Evolutionary conservation across 768 basidiomycete species (phyloP), one percentile per base, ranked within the genome.

Genomic region (Suillus lakei): DNA sequence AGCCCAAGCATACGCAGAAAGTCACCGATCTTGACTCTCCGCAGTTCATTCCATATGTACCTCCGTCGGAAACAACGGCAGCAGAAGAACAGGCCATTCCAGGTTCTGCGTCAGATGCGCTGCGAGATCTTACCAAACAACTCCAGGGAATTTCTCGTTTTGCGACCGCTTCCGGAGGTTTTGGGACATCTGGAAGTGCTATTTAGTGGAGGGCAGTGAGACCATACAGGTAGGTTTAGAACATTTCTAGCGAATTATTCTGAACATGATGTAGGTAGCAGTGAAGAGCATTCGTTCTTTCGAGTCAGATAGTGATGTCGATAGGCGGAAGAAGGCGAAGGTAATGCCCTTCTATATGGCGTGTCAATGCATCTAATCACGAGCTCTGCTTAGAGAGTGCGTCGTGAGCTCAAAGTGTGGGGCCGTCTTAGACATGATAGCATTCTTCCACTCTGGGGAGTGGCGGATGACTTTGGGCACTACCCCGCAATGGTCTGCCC

Each of bases 1-100:
- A 85, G 69, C 77, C 82, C 28, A 92, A 91, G 72, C 84, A 87
- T 67, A 76, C 80, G 56, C 89, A 90, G 75, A 86, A 85, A 66
- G 81, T 83, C 5, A 81, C 85, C n/a, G 89, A 90, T 48, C 79
- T 83, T 9, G 83, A 82, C 21, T 86, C 87, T 3, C 81, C 81
- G 7, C 76, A 78, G 44, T 82, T 78, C 62, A 12, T 73, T 4
- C 80, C 86, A 28, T 74, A 82, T n/a, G n/a, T n/a, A n/a, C n/a
- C n/a, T n/a, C n/a, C n/a, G 12, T 50, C 23, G 23, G 13, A 26
- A 26, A 50, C 48, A 26, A 7, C 48, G 26, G 48, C 13, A 3
- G 26, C 48, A 15, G 23, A 26, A 23, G 23, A 15, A 15, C 23
- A 26, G 12, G 6, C n/a, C n/a, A n/a, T n/a, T n/a, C n/a, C 6